phyloP scores from a whole-genome alignment of 73 alveolate species.

The Effrenium voratum region DNA sequence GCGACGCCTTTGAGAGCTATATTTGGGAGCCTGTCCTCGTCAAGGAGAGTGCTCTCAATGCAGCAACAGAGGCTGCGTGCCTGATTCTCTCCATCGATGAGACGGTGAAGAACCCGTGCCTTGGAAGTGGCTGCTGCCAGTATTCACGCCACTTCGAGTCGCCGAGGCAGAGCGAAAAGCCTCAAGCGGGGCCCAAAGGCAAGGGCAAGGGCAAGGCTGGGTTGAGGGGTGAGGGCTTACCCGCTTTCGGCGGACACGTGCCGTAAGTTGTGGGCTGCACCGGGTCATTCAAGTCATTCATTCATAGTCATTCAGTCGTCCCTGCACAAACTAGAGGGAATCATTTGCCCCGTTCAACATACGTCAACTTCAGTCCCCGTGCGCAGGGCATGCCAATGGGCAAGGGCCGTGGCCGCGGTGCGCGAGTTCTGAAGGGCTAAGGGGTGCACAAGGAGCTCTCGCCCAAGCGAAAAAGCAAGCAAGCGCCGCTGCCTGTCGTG shows the following conservation, averaged over 20 bases:
- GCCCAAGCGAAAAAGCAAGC: background rate
- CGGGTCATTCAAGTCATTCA: no score
- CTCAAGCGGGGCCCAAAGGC: conserved; percentile 71
- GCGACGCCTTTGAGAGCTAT: conserved; percentile 96
- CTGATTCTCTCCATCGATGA: conserved; percentile 98
- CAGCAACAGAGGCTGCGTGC: conserved; percentile 99
- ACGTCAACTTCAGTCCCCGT: no score
- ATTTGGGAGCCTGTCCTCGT: conserved; percentile 96
- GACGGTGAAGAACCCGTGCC: conserved; percentile 78
- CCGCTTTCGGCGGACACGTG: no score
- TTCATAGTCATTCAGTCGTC: no score
- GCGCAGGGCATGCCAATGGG: conserved; percentile 93
- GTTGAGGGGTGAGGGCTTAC: no score
- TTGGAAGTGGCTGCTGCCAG: background rate
- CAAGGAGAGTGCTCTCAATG: conserved; percentile 96
- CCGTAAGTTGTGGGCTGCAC: no score
- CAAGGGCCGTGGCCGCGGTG: conserved; percentile 93
- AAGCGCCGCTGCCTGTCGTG: background rate
- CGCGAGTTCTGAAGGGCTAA: conserved; percentile 84
- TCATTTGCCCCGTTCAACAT: no score
- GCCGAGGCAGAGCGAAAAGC: conserved; percentile 67
- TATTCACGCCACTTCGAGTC: background rate
- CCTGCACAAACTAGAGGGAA: no score
- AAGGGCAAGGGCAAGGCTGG: conserved; percentile 73
- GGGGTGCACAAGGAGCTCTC: background rate